Conservation (phyloP, 306 rosid genomes). For the Sicyos baderoa region DNA sequence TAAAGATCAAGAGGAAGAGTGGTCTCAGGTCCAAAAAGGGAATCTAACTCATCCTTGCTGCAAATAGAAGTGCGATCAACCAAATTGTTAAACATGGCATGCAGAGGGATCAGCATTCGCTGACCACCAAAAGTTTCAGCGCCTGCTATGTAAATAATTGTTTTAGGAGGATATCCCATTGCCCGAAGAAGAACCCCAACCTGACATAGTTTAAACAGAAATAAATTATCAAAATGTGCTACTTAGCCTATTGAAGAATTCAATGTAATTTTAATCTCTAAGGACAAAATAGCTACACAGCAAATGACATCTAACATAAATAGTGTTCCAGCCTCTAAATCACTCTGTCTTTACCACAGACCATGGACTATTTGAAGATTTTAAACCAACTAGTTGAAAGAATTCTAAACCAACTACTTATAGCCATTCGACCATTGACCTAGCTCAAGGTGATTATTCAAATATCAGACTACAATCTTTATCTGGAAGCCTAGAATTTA, state of each 20-base stretch:
- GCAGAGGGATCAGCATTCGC: conserved; percentile 74
- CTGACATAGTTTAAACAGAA: conserved; percentile 37
- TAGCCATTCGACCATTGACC: neutral
- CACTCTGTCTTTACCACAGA: conserved; percentile 1
- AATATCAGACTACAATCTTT: conserved; percentile 9
- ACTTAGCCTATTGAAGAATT: neutral
- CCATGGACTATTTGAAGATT: neutral
- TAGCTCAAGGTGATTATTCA: neutral
- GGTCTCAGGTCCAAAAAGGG: conserved; percentile 75
- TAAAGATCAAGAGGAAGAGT: conserved; percentile 46
- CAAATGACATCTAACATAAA: neutral
- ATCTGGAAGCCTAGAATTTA: neutral
- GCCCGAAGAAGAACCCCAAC: conserved; percentile 89
- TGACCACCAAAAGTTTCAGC: conserved; percentile 98
- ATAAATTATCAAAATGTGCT: conserved; percentile 22
- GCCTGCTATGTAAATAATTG: conserved; percentile 76
- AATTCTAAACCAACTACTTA: neutral
- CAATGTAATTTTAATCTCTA: neutral
- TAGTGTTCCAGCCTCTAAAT: neutral
- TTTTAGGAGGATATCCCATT: conserved; percentile 92
- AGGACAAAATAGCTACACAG: neutral
- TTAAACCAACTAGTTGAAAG: neutral
- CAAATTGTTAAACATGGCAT: conserved; percentile 72
- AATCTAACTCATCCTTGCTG: conserved; percentile 63
- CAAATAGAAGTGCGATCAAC: conserved; percentile 90